These are phyloP conservation scores for Coelastrella sp. DNA, from an alignment of 139 green algal species.

Conservation along the genomic window DNA sequence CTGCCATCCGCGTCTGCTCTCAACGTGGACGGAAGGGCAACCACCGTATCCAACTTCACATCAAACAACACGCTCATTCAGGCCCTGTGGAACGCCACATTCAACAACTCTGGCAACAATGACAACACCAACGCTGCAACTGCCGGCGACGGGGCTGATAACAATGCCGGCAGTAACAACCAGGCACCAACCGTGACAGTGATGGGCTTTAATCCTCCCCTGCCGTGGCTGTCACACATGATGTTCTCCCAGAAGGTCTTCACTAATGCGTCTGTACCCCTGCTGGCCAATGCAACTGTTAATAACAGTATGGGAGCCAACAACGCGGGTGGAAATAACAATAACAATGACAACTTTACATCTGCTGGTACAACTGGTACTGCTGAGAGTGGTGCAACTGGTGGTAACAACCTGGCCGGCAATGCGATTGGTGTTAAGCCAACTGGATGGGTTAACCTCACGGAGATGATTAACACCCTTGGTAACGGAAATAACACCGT, in stretches of 20 bases:
- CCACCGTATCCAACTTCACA: neutral
- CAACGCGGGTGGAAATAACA: neutral
- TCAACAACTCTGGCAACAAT: neutral
- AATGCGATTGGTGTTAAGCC: neutral
- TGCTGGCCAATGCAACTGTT: conserved; percentile 5
- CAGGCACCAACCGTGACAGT: neutral
- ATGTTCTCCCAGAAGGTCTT: conserved; percentile 2
- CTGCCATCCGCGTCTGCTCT: neutral
- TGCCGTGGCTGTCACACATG: neutral
- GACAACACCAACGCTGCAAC: neutral
- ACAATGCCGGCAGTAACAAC: neutral
- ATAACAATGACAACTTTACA: neutral
- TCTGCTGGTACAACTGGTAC: neutral
- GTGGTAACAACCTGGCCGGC: conserved; percentile 1
- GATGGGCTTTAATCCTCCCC: neutral
- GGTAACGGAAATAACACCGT: neutral
- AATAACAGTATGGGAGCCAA: conserved; percentile 32
- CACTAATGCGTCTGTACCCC: neutral
- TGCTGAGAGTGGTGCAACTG: neutral
- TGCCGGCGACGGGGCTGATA: neutral
- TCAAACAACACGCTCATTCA: neutral
- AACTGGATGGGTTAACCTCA: conserved; percentile 32
- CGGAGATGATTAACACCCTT: conserved; percentile 67
- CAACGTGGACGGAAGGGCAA: neutral
- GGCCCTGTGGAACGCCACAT: neutral